Conservation (phyloP, 2,329 filamentous ascomycete genomes). For the Diplodia corticola region DNA sequence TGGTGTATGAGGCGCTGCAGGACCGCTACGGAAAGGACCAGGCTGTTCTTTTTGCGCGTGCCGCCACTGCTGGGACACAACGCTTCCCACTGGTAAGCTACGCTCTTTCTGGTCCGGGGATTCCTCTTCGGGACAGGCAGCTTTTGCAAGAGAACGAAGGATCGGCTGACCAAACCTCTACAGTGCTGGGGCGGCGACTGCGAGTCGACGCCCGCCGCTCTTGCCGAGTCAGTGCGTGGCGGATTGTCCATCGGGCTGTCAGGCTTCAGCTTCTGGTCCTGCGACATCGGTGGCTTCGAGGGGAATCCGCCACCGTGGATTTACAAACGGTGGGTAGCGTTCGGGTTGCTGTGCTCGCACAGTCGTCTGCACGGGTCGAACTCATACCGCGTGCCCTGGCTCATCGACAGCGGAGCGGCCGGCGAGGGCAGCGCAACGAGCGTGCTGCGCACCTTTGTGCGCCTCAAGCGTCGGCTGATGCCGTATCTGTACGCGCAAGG, state of each 20-base stretch:
- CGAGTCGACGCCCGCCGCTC: slow-evolving; percentile 70
- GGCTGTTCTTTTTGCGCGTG: slow-evolving; percentile 67
- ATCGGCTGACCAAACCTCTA: slow-evolving; percentile 33
- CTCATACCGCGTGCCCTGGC: slow-evolving; percentile 75
- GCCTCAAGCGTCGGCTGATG: slow-evolving; percentile 58
- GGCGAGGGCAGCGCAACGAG: slow-evolving; percentile 51
- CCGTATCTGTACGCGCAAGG: slow-evolving; percentile 60
- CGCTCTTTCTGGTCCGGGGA: background rate
- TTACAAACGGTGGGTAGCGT: slow-evolving; percentile 79
- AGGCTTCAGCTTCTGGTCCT: slow-evolving; percentile 68
- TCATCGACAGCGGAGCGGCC: slow-evolving; percentile 62
- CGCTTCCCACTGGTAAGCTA: slow-evolving; percentile 58
- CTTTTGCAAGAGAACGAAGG: background rate
- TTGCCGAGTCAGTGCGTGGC: slow-evolving; percentile 69
- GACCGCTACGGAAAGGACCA: slow-evolving; percentile 51
- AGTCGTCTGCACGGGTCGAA: slow-evolving; percentile 69
- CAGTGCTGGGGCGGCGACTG: slow-evolving; percentile 70
- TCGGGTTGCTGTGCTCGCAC: slow-evolving; percentile 69
- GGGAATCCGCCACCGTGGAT: slow-evolving; percentile 66
- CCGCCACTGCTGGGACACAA: slow-evolving; percentile 68
- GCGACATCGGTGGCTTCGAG: slow-evolving; percentile 72
- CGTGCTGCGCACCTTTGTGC: slow-evolving; percentile 56
- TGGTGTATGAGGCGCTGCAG: slow-evolving; percentile 67
- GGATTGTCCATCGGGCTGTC: slow-evolving; percentile 64
- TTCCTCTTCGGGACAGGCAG: background rate